A percentile compares a stretch with the other conserved stretches of the same genome.
Evolutionary conservation across 306 rosid genomes (phyloP).

Genomic region (Vicia villosa): DNA sequence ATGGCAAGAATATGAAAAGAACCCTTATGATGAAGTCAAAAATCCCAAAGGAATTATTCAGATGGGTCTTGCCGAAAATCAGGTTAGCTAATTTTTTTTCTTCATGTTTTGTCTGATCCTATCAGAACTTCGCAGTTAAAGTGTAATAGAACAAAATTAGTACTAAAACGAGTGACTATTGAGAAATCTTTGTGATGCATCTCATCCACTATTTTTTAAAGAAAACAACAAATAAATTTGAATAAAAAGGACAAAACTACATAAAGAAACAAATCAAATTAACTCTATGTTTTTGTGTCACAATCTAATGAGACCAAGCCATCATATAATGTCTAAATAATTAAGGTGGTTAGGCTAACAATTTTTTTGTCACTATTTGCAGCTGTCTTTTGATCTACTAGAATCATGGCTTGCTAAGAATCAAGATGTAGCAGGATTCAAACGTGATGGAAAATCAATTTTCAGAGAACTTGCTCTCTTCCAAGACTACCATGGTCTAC

Average conservation of each 20-base stretch:
- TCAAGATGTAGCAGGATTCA: slow-evolving; percentile 74
- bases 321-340: slow-evolving; percentile 24
- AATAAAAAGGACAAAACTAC: background rate
- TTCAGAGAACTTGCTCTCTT: slow-evolving; percentile 92
- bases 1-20: slow-evolving; percentile 90
- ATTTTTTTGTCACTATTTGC: slow-evolving; percentile 32
- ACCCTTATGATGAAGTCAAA: slow-evolving; percentile 60
- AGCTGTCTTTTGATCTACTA: slow-evolving; percentile 83
- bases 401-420: slow-evolving; percentile 81
- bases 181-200: background rate
- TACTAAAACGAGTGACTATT: background rate
- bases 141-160: background rate
- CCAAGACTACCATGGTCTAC: slow-evolving; percentile 94
- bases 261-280: slow-evolving; percentile 13
- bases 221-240: background rate
- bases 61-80: slow-evolving; percentile 99
- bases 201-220: background rate
- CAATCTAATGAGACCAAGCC: slow-evolving; percentile 29
- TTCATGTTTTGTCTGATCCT: background rate
- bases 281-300: slow-evolving; percentile 13
- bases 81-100: slow-evolving; percentile 47
- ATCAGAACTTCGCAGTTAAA: background rate
- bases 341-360: slow-evolving; percentile 37
- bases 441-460: slow-evolving; percentile 74
- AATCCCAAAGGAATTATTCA: slow-evolving; percentile 92